Percentiles rank a stretch among this genome's conserved stretches.
These are phyloP conservation scores for Cylindrotheca closterium DNA, from an alignment of 108 stramenopile genomes.

Conservation along the genomic window DNA sequence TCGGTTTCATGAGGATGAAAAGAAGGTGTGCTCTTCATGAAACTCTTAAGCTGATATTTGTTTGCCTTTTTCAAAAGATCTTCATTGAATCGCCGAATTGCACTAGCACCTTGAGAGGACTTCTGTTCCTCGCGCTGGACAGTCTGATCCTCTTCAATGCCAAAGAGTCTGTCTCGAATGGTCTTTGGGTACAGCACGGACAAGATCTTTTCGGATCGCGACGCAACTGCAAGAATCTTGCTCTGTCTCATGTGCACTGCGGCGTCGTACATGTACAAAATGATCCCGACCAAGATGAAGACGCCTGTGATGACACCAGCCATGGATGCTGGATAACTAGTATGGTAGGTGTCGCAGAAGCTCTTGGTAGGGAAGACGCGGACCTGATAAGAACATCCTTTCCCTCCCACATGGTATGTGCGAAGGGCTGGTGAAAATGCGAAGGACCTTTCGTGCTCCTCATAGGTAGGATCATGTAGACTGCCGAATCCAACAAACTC, in stretches of 20 bases:
- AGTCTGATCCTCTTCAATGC: too few species aligned
- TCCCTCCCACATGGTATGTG: too few species aligned
- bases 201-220: conserved; percentile 3
- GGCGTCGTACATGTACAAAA: neutral
- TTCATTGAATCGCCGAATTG: too few species aligned
- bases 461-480: conserved; percentile 11
- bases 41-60: conserved; percentile 7
- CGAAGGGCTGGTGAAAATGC: conserved; percentile 1
- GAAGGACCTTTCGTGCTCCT: neutral
- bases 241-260: conserved; percentile 9
- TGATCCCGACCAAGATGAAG: neutral
- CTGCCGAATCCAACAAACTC: conserved; percentile 16
- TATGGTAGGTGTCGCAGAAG: neutral
- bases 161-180: conserved; percentile 15
- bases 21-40: too few species aligned
- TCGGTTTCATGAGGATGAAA: too few species aligned
- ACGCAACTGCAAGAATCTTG: neutral
- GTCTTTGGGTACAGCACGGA: conserved; percentile 8
- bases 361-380: neutral
- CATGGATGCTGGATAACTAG: neutral
- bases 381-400: neutral
- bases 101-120: too few species aligned
- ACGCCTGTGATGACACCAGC: neutral
- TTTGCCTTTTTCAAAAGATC: conserved; percentile 4
- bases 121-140: too few species aligned